Conservation (phyloP, 169 alveolate species). For the Plasmodium gaboni region DNA sequence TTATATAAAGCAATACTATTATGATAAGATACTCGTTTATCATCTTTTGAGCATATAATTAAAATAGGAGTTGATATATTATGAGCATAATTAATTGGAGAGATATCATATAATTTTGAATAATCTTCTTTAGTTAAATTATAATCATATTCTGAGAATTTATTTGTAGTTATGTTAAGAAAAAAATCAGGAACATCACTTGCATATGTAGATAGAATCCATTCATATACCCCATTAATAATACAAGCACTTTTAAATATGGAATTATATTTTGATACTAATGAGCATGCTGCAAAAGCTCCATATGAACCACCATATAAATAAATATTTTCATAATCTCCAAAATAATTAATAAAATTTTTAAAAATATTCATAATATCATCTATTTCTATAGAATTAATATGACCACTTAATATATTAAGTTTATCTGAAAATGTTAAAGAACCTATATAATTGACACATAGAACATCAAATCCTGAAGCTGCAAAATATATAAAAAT, state of each 20-base stretch:
- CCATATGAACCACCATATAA: slow-evolving; percentile 75
- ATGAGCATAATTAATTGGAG: slow-evolving; percentile 42
- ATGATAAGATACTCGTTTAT: slow-evolving; percentile 55
- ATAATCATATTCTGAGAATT: slow-evolving; percentile 24
- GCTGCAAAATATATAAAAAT: slow-evolving; percentile 55
- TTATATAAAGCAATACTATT: slow-evolving; percentile 66
- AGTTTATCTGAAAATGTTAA: slow-evolving; percentile 22
- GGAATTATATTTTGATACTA: slow-evolving; percentile 43
- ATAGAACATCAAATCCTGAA: slow-evolving; percentile 66
- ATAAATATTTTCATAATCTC: slow-evolving; percentile 56
- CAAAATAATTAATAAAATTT: slow-evolving; percentile 15
- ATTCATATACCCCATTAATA: slow-evolving; percentile 62
- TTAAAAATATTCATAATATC: slow-evolving; percentile 34
- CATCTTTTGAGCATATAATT: slow-evolving; percentile 61
- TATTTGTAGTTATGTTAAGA: slow-evolving; percentile 27
- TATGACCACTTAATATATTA: slow-evolving; percentile 30
- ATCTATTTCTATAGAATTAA: slow-evolving; percentile 56
- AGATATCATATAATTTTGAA: slow-evolving; percentile 8
- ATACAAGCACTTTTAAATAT: slow-evolving; percentile 66
- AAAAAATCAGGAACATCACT: slow-evolving; percentile 62
- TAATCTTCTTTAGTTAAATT: slow-evolving; percentile 20
- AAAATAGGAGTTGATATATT: slow-evolving; percentile 46
- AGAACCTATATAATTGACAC: slow-evolving; percentile 66
- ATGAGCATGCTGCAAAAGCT: slow-evolving; percentile 36
- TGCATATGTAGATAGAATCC: slow-evolving; percentile 42